Conservation (phyloP, 2,329 filamentous ascomycete genomes). For the Neonectria ditissima region DNA sequence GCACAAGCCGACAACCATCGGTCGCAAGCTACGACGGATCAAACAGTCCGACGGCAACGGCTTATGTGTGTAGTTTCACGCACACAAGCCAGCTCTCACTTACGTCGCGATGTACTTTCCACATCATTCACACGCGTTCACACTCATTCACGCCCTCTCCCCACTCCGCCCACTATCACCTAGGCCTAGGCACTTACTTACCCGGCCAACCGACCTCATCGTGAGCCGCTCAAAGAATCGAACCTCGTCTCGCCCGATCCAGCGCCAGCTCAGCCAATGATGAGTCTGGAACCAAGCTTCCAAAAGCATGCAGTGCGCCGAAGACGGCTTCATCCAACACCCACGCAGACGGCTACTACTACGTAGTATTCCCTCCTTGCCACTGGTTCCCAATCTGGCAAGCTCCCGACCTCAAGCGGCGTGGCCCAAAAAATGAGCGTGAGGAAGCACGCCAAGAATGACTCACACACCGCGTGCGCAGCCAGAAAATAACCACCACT, state of each 20-base stretch:
- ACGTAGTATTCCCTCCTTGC: conserved; percentile 32
- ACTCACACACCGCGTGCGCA: conserved; percentile 46
- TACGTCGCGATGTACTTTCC: conserved; percentile 20
- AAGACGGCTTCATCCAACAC: conserved; percentile 7
- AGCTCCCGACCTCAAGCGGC: conserved; percentile 37
- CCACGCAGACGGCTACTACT: conserved; percentile 32
- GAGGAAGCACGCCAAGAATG: conserved; percentile 36
- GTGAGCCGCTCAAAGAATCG: not conserved
- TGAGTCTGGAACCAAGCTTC: not conserved
- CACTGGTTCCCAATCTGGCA: conserved; percentile 42
- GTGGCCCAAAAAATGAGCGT: conserved; percentile 19
- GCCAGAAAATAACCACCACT: conserved; percentile 27
- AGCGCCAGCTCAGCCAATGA: conserved; percentile 15
- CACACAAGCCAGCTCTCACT: conserved; percentile 8
- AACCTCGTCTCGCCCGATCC: not conserved
- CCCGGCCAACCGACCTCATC: conserved; percentile 5
- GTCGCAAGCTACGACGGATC: conserved; percentile 5
- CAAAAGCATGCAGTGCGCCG: not conserved
- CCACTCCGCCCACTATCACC: conserved; percentile 16
- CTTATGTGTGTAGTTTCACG: conserved; percentile 14
- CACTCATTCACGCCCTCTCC: conserved; percentile 20
- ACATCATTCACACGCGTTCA: conserved; percentile 20
- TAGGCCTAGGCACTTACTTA: conserved; percentile 8
- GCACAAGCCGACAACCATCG: not conserved
- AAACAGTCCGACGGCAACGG: not conserved